These are phyloP conservation scores for Dothideomycetes sp. DNA, from an alignment of 2,329 filamentous ascomycete species.

Conservation along the genomic window DNA sequence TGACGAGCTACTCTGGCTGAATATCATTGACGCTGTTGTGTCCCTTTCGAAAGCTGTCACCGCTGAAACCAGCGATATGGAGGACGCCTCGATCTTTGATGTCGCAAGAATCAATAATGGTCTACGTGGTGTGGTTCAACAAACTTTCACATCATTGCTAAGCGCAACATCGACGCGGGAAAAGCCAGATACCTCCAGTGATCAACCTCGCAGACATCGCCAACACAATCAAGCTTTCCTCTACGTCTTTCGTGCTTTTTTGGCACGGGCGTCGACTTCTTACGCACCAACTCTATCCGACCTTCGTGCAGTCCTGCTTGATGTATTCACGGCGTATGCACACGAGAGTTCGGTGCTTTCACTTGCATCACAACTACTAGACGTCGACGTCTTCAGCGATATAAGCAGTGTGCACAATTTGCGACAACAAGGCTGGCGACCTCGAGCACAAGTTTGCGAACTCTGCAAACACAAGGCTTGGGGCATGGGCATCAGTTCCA, in stretches of 20 bases:
- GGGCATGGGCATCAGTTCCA: slow-evolving; percentile 81
- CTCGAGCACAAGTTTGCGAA: slow-evolving; percentile 78
- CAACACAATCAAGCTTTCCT: slow-evolving; percentile 55
- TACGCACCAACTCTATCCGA: slow-evolving; percentile 75
- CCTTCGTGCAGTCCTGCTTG: slow-evolving; percentile 71
- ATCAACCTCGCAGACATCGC: slow-evolving; percentile 17
- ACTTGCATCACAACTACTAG: slow-evolving; percentile 77
- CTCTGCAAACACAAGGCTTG: slow-evolving; percentile 73
- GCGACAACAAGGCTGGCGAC: slow-evolving; percentile 80
- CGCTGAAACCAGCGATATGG: slow-evolving; percentile 30
- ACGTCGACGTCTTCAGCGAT: slow-evolving; percentile 78
- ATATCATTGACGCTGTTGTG: slow-evolving; percentile 55
- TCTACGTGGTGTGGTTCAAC: slow-evolving; percentile 16
- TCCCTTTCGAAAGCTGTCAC: slow-evolving; percentile 40
- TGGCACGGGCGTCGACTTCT: slow-evolving; percentile 68
- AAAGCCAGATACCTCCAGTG: not conserved
- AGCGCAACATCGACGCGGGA: slow-evolving; percentile 8
- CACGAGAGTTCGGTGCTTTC: slow-evolving; percentile 86
- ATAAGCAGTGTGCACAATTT: slow-evolving; percentile 66
- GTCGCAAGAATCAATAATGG: slow-evolving; percentile 60
- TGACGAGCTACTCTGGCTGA: slow-evolving; percentile 58
- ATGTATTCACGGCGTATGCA: slow-evolving; percentile 89
- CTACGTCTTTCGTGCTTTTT: slow-evolving; percentile 78
- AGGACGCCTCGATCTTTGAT: slow-evolving; percentile 10
- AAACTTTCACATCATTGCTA: slow-evolving; percentile 16